Conservation (phyloP, 208 protist species). For the Leishmania major region DNA sequence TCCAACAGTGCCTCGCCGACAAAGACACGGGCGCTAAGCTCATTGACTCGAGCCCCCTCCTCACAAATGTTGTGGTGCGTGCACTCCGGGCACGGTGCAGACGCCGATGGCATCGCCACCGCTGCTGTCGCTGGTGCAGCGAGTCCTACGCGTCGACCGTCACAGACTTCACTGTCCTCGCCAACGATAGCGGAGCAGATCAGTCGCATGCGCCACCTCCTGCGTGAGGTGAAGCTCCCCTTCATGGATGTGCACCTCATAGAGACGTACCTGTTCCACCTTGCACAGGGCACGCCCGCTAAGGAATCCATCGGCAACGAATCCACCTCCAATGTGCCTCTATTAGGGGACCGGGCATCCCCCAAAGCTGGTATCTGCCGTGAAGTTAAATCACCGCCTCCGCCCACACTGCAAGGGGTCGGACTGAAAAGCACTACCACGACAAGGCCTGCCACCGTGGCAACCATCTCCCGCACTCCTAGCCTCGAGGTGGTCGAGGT, state of each 20-base stretch:
- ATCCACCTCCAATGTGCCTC: background rate
- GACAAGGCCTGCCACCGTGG: background rate
- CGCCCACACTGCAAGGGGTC: background rate
- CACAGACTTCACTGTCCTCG: background rate
- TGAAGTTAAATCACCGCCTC: background rate
- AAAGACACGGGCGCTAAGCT: background rate
- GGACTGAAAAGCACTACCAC: background rate
- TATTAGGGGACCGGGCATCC: background rate
- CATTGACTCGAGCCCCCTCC: background rate
- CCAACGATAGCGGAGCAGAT: background rate
- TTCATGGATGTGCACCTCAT: slow-evolving; percentile 10
- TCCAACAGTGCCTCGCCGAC: background rate
- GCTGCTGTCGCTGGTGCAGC: background rate
- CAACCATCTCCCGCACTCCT: background rate
- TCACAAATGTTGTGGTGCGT: background rate
- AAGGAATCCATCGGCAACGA: background rate
- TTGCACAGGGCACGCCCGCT: too few relatives aligned
- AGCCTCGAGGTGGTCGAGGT: background rate
- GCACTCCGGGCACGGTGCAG: background rate
- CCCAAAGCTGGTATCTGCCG: background rate
- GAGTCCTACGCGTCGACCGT: background rate
- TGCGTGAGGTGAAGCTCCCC: slow-evolving; percentile 25
- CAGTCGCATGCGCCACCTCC: slow-evolving; percentile 8
- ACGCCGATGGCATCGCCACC: background rate
- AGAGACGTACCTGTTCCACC: slow-evolving; percentile 4